phyloP scores from a whole-genome alignment of 768 basidiomycete genomes.

The Galerina marginata region DNA sequence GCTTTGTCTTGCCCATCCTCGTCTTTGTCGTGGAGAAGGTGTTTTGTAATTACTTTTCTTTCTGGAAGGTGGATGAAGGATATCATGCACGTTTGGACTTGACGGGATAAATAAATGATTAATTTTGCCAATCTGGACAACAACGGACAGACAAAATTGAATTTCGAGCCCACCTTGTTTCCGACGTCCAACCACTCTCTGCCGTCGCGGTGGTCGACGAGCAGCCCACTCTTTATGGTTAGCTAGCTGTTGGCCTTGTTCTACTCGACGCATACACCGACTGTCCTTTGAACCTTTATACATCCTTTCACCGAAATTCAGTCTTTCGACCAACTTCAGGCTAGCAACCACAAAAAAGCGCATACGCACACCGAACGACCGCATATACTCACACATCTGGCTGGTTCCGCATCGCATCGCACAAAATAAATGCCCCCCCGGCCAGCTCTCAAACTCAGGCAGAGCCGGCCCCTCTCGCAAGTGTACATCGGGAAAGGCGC shows the following conservation, averaged over 20 bases:
- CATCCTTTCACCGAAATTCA: slow-evolving; percentile 17
- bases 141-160: too few relatives aligned
- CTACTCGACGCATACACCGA: slow-evolving; percentile 8
- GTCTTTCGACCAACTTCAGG: slow-evolving; percentile 12
- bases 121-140: too few relatives aligned
- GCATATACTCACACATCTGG: slow-evolving; percentile 8
- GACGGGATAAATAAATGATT: too few relatives aligned
- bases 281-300: slow-evolving; percentile 26
- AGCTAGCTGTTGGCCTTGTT: slow-evolving; percentile 16
- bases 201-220: slow-evolving; percentile 40
- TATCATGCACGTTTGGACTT: too few relatives aligned
- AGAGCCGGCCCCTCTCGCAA: slow-evolving; percentile 45
- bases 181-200: too few relatives aligned
- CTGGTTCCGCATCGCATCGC: background rate
- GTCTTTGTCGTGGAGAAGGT: too few relatives aligned
- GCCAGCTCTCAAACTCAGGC: slow-evolving; percentile 34
- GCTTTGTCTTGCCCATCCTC: too few relatives aligned
- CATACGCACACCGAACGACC: background rate
- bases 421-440: slow-evolving; percentile 43
- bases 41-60: too few relatives aligned
- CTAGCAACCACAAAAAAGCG: slow-evolving; percentile 14
- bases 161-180: too few relatives aligned
- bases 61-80: too few relatives aligned
- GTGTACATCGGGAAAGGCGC: slow-evolving; percentile 44
- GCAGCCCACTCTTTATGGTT: slow-evolving; percentile 26